A percentile compares a stretch with the other conserved stretches of the same genome.
These are phyloP conservation scores for Diaporthe destruens DNA, from an alignment of 2,329 filamentous ascomycete species.

Conservation along the genomic window DNA sequence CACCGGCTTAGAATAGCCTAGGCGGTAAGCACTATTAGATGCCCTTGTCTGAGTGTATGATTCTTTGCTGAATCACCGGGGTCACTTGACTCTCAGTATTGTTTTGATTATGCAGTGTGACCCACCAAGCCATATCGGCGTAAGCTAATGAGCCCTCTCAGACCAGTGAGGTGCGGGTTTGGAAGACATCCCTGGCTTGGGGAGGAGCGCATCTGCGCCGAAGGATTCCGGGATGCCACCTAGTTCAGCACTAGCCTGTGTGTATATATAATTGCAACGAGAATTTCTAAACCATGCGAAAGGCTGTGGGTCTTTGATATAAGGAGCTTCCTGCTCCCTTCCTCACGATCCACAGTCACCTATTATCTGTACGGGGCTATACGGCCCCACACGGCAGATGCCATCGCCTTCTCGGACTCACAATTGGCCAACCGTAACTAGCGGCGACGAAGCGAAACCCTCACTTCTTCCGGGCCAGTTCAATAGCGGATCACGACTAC, in stretches of 20 bases:
- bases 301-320: slow-evolving; percentile 1
- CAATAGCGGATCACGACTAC: not conserved
- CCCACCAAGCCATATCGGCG: not conserved
- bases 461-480: too few species aligned
- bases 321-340: not conserved
- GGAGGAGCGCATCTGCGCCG: slow-evolving; percentile 11
- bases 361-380: not conserved
- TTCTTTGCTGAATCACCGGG: not conserved
- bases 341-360: not conserved
- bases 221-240: slow-evolving; percentile 24
- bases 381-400: not conserved
- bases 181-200: slow-evolving; percentile 1
- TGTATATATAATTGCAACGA: not conserved
- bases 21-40: slow-evolving; percentile 32
- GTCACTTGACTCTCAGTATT: slow-evolving; percentile 17
- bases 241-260: slow-evolving; percentile 1
- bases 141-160: not conserved
- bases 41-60: not conserved
- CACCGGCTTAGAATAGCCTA: not conserved
- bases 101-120: slow-evolving; percentile 29
- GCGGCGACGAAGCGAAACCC: not conserved
- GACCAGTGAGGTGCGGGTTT: slow-evolving; percentile 7
- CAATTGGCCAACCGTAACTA: not conserved
- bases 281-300: not conserved
- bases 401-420: not conserved